Conservation (phyloP, 2,329 filamentous ascomycete species). For the Neofusicoccum ribis region DNA sequence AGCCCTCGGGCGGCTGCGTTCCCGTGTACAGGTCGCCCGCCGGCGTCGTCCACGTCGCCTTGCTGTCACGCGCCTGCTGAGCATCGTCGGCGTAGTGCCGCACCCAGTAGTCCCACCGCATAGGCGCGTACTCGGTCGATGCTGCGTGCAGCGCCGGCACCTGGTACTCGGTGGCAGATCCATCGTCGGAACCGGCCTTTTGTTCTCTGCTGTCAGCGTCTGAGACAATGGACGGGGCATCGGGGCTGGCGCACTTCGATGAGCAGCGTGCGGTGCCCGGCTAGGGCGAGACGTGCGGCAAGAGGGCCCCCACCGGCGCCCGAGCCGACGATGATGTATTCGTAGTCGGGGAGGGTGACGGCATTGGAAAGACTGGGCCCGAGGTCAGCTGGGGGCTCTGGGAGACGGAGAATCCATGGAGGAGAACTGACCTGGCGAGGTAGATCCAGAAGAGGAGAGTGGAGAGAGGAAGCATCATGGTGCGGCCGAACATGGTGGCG, state of each 20-base stretch:
- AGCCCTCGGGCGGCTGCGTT: constrained; percentile 53
- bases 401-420: background rate
- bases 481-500: too few species aligned
- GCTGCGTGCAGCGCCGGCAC: constrained; percentile 56
- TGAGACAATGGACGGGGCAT: too few species aligned
- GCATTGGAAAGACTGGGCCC: background rate
- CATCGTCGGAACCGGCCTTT: constrained; percentile 60
- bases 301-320: constrained; percentile 61
- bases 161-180: constrained; percentile 46
- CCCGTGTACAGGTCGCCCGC: constrained; percentile 56
- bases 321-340: constrained; percentile 64
- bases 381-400: background rate
- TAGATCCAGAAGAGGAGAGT: background rate
- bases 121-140: constrained; percentile 57
- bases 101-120: constrained; percentile 65
- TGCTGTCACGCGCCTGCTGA: constrained; percentile 59
- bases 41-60: constrained; percentile 53
- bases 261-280: constrained; percentile 60
- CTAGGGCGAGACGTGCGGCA: constrained; percentile 58
- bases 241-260: constrained; percentile 43
- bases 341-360: constrained; percentile 44
- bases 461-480: background rate
- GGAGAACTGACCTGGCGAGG: background rate
- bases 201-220: too few species aligned
- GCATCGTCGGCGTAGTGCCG: constrained; percentile 58